Percentiles rank a stretch among this genome's conserved stretches.
phyloP scores from a whole-genome alignment of 768 basidiomycete genomes.

The Phylloporus sp. region DNA sequence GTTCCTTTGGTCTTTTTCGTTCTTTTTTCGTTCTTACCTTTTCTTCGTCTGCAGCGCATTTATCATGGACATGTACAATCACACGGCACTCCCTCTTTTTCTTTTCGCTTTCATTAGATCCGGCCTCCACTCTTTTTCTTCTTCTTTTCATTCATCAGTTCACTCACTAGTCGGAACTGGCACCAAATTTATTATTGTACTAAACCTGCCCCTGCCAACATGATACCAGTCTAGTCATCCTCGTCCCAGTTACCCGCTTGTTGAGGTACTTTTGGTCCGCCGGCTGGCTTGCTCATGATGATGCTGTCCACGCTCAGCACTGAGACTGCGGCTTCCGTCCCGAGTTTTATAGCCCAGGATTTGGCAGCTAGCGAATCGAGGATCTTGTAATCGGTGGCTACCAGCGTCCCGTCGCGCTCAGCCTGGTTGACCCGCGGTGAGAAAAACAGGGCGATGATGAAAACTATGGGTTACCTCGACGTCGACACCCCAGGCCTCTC shows the following conservation, averaged over 20 bases:
- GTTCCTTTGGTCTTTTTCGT: not conserved
- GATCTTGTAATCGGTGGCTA: conserved; percentile 58
- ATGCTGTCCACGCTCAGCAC: conserved; percentile 96
- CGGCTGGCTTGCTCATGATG: conserved; percentile 94
- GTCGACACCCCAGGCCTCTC: conserved; percentile 80
- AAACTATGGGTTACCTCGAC: conserved; percentile 58
- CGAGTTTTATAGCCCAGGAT: conserved; percentile 85
- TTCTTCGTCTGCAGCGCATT: conserved; percentile 19
- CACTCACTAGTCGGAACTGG: conserved; percentile 16
- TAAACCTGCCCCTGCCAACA: conserved; percentile 8
- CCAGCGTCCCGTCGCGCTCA: conserved; percentile 74
- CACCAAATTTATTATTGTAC: conserved; percentile 27
- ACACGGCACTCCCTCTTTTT: conserved; percentile 9
- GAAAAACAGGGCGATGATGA: not conserved
- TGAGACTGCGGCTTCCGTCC: conserved; percentile 84
- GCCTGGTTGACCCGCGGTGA: conserved; percentile 39
- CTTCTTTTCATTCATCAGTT: not conserved
- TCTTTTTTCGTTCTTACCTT: not conserved
- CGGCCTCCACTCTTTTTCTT: not conserved
- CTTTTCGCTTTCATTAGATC: conserved; percentile 8
- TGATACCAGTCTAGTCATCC: conserved; percentile 38
- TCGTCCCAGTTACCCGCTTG: conserved; percentile 87
- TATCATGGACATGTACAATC: conserved; percentile 32
- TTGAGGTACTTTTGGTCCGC: conserved; percentile 83
- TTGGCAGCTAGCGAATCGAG: conserved; percentile 88